phyloP scores from a whole-genome alignment of 2,329 filamentous ascomycete species.

The Bipolaris zeicola region DNA sequence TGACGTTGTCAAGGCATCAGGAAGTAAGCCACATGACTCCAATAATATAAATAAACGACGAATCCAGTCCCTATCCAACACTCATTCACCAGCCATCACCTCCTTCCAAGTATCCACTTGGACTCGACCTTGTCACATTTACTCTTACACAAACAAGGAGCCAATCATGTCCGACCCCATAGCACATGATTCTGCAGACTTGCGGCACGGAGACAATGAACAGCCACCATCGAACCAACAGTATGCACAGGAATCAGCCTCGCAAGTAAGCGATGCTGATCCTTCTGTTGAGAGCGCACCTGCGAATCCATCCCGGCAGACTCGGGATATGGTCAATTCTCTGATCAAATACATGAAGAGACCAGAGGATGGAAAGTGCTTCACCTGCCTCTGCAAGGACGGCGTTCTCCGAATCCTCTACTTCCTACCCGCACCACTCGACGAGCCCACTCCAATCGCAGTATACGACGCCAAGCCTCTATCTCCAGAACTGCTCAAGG shows the following conservation, averaged over 20 bases:
- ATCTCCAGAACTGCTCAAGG: constrained; percentile 7
- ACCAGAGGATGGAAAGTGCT: not conserved
- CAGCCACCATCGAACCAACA: constrained; percentile 39
- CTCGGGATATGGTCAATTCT: not conserved
- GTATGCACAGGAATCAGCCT: constrained; percentile 30
- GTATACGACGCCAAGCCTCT: constrained; percentile 10
- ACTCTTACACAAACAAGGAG: not conserved
- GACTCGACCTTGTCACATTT: not conserved
- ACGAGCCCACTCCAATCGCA: not conserved
- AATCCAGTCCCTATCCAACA: not conserved
- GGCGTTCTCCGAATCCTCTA: constrained; percentile 3
- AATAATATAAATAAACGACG: not conserved
- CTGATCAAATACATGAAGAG: not conserved
- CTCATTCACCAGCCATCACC: not conserved
- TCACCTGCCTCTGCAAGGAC: not conserved
- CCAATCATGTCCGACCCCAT: not conserved
- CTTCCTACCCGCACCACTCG: constrained; percentile 3
- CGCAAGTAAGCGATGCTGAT: not conserved
- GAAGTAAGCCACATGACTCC: too few relatives aligned
- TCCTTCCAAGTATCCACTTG: not conserved
- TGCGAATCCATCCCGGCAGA: not conserved
- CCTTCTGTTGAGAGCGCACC: not conserved
- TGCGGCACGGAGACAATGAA: not conserved
- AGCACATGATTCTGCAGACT: not conserved
- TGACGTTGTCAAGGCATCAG: too few relatives aligned